Evolutionary conservation across 306 rosid genomes (phyloP).

Genomic region (Alnus rubra): DNA sequence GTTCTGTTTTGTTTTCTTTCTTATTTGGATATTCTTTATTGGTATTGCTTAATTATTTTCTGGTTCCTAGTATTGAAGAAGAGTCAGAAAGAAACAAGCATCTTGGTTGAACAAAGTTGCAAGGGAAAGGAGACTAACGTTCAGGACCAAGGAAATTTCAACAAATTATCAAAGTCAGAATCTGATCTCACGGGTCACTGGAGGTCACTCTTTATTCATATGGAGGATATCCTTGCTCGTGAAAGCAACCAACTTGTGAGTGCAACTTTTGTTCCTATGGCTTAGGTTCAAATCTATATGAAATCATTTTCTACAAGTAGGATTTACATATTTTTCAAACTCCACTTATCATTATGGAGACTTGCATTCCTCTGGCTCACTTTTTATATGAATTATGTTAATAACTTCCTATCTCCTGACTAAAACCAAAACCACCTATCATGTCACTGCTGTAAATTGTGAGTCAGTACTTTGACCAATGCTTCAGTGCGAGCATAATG

Average conservation of each 20-base stretch:
- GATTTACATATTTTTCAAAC: neutral
- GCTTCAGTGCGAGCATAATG: neutral
- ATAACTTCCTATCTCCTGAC: neutral
- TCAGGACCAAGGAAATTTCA: constrained; percentile 33
- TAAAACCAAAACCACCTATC: neutral
- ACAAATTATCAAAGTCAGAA: constrained; percentile 52
- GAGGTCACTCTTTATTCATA: constrained; percentile 76
- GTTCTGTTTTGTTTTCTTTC: neutral
- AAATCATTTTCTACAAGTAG: neutral
- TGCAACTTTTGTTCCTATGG: constrained; percentile 13
- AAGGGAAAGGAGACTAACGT: constrained; percentile 42
- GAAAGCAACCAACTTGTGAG: constrained; percentile 82
- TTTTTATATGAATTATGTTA: neutral
- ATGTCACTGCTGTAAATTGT: neutral
- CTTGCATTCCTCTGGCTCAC: too few species aligned
- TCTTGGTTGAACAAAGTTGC: constrained; percentile 57
- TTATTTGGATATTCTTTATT: constrained; percentile 4
- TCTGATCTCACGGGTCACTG: constrained; percentile 69
- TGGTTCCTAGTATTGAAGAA: constrained; percentile 57
- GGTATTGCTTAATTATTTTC: constrained; percentile 1
- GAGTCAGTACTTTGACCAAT: constrained; percentile 1
- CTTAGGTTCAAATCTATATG: constrained; percentile 6
- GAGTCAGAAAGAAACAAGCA: constrained; percentile 77
- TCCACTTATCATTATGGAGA: too few species aligned
- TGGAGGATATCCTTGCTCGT: constrained; percentile 59